Base-by-base conservation (phyloP, 225 moss, liverwort and hornwort genomes). In the Polytrichum formosum region DNA sequence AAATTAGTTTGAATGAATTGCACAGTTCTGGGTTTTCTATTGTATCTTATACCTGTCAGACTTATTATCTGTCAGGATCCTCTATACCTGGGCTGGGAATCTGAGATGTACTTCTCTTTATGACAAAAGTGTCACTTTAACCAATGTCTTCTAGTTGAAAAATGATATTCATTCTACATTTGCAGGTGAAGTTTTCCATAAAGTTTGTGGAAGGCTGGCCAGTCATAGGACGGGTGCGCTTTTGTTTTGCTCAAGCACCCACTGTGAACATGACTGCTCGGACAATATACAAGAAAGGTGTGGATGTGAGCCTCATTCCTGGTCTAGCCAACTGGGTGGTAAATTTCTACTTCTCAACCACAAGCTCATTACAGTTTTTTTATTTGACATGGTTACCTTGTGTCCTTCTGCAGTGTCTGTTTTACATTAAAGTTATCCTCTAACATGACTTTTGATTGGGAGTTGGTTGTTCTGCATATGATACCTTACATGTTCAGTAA, bases 241-340 rank as follows among this genome's bases (percentile, higher is more conserved):
- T 87, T 65, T 84, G 81, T 37, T 87, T 87, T 75, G 84, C 79
- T 28, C 61, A 81, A n/a, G 72, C 77, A 6, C 87, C 87, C 23
- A 9, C 22, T 71, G 80, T 87, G 21, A 67, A 69, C 54, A 79
- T 87, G 81, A 84, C 73, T 18, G 81, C 87, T 18, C 70, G 81
- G 63, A 74, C 87, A 25, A 62, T 66, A 19, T 55, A n/a, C 20
- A 80, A 74, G 71, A 68, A 74, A 55, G 84, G 84, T 26, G 66
- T 77, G 5, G 76, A 84, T 73, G 63, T 87, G 72, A 75, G 21
- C 23, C 27, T 72, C 67, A 73, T 87, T 63, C 87, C 87, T 58
- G 87, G 87, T 64, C 77, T 68, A 69, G 81, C 87, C 7, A 81
- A 69, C 37, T 87, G 87, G 87, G 82, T 87, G 87, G 87, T 87